phyloP scores from a whole-genome alignment of 2,329 filamentous ascomycete genomes.

The Pestalotiopsis sp. region DNA sequence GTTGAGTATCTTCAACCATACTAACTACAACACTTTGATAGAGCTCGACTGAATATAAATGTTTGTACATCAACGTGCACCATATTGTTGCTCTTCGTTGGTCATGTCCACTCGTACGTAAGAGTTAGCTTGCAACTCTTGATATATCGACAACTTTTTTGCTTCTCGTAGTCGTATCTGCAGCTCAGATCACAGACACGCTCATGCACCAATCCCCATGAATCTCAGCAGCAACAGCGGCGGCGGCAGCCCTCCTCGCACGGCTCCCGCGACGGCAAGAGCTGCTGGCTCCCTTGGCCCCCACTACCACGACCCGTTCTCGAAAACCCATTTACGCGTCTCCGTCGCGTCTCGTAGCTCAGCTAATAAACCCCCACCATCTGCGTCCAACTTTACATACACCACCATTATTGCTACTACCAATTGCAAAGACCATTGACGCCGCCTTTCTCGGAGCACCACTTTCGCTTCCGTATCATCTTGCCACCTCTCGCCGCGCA shows the following conservation, averaged over 20 bases:
- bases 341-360: constrained; percentile 10
- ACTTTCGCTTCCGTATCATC: not conserved
- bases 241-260: not conserved
- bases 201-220: not conserved
- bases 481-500: not conserved
- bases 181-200: not conserved
- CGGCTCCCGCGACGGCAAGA: not conserved
- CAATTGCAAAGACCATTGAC: not conserved
- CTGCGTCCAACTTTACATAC: not conserved
- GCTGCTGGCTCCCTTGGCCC: not conserved
- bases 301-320: not conserved
- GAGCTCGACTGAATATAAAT: too few relatives aligned
- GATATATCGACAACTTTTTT: not conserved
- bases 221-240: not conserved
- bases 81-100: too few relatives aligned
- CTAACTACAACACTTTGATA: too few relatives aligned
- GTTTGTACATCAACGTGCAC: too few relatives aligned
- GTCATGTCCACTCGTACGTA: too few relatives aligned
- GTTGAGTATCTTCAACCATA: too few relatives aligned
- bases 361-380: not conserved
- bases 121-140: not conserved
- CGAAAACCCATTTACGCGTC: constrained; percentile 10
- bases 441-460: not conserved
- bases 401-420: not conserved
- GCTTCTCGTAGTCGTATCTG: not conserved